Percentiles rank a stretch among this genome's conserved stretches.
phyloP scores from a whole-genome alignment of 2,329 filamentous ascomycete genomes.

The Trichoderma citrinoviride region DNA sequence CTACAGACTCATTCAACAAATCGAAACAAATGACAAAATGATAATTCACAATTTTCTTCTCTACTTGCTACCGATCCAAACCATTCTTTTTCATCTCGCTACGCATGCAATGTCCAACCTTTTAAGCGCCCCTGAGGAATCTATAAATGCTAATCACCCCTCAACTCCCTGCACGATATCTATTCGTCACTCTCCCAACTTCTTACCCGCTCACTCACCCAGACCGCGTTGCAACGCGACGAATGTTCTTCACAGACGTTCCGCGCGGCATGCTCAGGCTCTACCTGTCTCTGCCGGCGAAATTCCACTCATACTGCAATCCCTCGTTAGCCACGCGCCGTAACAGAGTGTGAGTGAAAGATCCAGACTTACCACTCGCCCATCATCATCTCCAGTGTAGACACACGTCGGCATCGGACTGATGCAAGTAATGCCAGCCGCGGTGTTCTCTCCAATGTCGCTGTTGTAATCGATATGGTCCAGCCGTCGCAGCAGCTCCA shows the following conservation, averaged over 20 bases:
- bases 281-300: conserved; percentile 58
- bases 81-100: not conserved
- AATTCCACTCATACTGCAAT: conserved; percentile 61
- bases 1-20: conserved; percentile 2
- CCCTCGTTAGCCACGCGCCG: conserved; percentile 10
- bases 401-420: conserved; percentile 77
- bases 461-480: conserved; percentile 72
- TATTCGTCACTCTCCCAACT: not conserved
- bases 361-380: conserved; percentile 66
- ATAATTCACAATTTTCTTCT: not conserved
- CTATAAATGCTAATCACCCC: conserved; percentile 4
- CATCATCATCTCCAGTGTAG: conserved; percentile 93
- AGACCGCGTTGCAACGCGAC: conserved; percentile 7
- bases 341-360: not conserved
- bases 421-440: conserved; percentile 80
- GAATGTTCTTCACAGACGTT: conserved; percentile 14
- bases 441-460: conserved; percentile 55
- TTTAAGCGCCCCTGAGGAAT: conserved; percentile 16
- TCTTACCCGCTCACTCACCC: not conserved
- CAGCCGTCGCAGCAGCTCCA: conserved; percentile 76
- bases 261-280: conserved; percentile 32
- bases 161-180: not conserved
- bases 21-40: conserved; percentile 6
- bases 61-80: conserved; percentile 1
- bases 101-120: conserved; percentile 17